phyloP scores from a whole-genome alignment of 306 rosid genomes.

The Trifolium pratense region DNA sequence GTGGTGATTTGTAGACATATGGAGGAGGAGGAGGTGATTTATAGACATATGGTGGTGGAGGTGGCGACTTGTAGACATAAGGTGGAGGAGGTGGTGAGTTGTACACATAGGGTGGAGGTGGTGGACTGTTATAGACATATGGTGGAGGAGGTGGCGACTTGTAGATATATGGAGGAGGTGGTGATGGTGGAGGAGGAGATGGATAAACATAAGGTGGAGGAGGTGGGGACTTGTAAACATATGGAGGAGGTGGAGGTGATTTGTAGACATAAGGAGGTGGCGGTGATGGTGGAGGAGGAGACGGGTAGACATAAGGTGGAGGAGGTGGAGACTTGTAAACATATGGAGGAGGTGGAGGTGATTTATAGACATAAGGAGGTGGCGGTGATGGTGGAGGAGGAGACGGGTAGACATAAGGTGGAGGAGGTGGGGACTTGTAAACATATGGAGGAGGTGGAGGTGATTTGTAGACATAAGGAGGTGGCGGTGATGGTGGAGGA shows the following conservation, averaged over 20 bases:
- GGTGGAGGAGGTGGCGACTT: background rate
- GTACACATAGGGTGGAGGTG: background rate
- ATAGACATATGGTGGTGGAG: background rate
- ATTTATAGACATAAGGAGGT: background rate
- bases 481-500: background rate
- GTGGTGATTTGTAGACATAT: background rate
- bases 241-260: background rate
- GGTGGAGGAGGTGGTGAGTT: background rate
- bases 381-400: background rate
- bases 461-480: background rate
- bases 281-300: background rate
- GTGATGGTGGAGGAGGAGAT: background rate
- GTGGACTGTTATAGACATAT: background rate
- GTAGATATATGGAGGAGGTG: background rate
- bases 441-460: background rate
- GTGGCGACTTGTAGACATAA: background rate
- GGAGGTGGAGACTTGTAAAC: conserved; percentile 13
- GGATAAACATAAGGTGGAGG: background rate
- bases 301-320: background rate
- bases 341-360: background rate
- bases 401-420: background rate
- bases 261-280: background rate
- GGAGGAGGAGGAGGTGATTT: background rate
- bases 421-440: background rate
- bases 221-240: background rate